Evolutionary conservation across 176 grass and related monocot species (phyloP).

Genomic region (Carex scoparia): DNA sequence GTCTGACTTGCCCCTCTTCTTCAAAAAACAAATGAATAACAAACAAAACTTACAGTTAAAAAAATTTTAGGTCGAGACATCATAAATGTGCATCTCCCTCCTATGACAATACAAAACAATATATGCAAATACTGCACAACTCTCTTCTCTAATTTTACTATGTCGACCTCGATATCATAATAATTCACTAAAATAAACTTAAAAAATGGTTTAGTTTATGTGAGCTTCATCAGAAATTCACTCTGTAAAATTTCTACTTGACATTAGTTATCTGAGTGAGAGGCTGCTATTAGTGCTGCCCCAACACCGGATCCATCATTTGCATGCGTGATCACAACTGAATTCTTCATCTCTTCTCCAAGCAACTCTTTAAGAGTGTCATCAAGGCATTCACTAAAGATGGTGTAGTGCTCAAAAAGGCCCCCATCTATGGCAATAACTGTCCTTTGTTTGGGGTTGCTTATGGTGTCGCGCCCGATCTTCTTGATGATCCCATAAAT

Average conservation of each 20-base stretch:
- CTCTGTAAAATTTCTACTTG: not conserved
- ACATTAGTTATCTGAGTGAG: slow-evolving; percentile 37
- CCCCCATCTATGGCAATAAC: slow-evolving; percentile 72
- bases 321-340: slow-evolving; percentile 38
- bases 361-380: slow-evolving; percentile 58
- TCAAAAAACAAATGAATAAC: not conserved
- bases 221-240: not conserved
- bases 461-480: slow-evolving; percentile 41
- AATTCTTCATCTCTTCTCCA: slow-evolving; percentile 45
- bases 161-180: not conserved
- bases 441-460: slow-evolving; percentile 31
- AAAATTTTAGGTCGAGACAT: not conserved
- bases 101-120: slow-evolving; percentile 1
- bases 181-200: slow-evolving; percentile 7
- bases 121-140: not conserved
- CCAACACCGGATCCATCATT: slow-evolving; percentile 81
- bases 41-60: not conserved
- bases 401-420: slow-evolving; percentile 47
- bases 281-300: slow-evolving; percentile 74
- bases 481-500: slow-evolving; percentile 80
- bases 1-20: not conserved
- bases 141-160: not conserved
- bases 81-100: not conserved
- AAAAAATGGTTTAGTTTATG: not conserved
- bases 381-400: slow-evolving; percentile 66